Conservation (phyloP, 2,329 filamentous ascomycete species). For the Stagonosporopsis cucurbitacearum region DNA sequence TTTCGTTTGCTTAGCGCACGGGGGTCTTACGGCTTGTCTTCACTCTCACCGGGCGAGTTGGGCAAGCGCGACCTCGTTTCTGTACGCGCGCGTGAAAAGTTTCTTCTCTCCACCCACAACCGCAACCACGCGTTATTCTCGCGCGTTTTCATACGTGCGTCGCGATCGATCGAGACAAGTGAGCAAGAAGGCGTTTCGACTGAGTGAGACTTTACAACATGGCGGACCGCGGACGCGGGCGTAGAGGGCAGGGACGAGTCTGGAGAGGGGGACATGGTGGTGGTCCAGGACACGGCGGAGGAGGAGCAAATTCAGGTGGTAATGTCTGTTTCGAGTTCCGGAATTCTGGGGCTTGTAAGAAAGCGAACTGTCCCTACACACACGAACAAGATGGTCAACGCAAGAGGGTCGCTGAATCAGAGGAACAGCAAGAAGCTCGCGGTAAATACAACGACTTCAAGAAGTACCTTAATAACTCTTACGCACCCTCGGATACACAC, state of each 20-base stretch:
- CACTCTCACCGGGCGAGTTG: no score
- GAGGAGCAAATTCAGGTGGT: neutral
- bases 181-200: neutral
- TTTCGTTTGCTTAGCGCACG: no score
- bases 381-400: neutral
- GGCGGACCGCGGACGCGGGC: neutral
- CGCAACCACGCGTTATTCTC: no score
- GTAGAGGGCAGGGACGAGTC: neutral
- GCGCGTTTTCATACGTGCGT: no score
- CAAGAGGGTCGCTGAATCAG: constrained; percentile 22
- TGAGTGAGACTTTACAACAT: neutral
- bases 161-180: neutral
- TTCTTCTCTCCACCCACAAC: no score
- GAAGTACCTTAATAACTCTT: constrained; percentile 27
- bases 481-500: constrained; percentile 20
- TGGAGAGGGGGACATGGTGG: neutral
- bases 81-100: no score
- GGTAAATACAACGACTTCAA: constrained; percentile 40
- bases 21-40: no score
- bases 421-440: constrained; percentile 31
- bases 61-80: no score
- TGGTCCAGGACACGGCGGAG: neutral
- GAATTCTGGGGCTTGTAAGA: neutral
- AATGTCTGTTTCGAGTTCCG: neutral
- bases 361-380: neutral